These are phyloP conservation scores for Schwanniomyces sp. DNA, from an alignment of 805 yeast species.

Conservation along the genomic window DNA sequence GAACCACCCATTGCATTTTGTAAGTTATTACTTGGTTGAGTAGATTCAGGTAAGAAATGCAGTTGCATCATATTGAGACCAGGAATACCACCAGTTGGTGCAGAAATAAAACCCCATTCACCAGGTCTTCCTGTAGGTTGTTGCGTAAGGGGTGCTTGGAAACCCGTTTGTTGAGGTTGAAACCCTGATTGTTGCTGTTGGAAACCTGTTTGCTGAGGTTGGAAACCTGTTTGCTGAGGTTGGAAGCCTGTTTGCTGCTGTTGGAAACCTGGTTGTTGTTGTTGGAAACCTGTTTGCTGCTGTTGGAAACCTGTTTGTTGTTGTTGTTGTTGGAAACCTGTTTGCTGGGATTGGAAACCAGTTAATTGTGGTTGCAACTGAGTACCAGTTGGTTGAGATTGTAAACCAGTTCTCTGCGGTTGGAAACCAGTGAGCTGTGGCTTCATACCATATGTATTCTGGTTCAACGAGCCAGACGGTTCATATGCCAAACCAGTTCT, in stretches of 20 bases:
- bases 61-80: conserved; percentile 66
- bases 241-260: conserved; percentile 23
- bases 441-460: conserved; percentile 16
- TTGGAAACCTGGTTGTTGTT: conserved; percentile 21
- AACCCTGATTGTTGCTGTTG: conserved; percentile 33
- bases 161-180: conserved; percentile 19
- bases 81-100: conserved; percentile 70
- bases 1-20: conserved; percentile 44
- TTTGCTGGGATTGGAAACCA: conserved; percentile 21
- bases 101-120: conserved; percentile 75
- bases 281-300: conserved; percentile 28
- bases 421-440: conserved; percentile 17
- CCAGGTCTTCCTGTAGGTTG: conserved; percentile 72
- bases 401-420: conserved; percentile 41
- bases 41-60: conserved; percentile 61
- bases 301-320: conserved; percentile 12
- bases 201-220: conserved; percentile 32
- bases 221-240: conserved; percentile 17
- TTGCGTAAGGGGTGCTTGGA: conserved; percentile 42
- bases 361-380: neutral
- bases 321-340: too few relatives aligned
- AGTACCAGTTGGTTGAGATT: neutral
- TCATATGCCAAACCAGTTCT: conserved; percentile 20
- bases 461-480: conserved; percentile 19
- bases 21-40: conserved; percentile 33